These are phyloP conservation scores for Cyclocybe aegerita DNA, from an alignment of 768 basidiomycete genomes.

Conservation along the genomic window DNA sequence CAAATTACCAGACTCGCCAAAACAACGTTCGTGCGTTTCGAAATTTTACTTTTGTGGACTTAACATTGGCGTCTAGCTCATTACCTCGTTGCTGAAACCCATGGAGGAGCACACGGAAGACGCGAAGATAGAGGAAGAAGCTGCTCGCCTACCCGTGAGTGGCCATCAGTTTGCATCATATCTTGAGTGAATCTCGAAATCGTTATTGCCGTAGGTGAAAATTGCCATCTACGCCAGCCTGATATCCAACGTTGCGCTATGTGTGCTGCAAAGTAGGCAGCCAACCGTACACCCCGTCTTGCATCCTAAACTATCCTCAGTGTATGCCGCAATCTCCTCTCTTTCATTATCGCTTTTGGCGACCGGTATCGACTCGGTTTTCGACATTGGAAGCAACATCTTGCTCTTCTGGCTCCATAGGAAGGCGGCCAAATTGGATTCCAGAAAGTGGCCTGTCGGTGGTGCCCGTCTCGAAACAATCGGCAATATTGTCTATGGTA, in stretches of 20 bases:
- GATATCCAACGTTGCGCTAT: constrained; percentile 71
- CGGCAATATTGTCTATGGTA: constrained; percentile 85
- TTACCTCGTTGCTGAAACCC: constrained; percentile 83
- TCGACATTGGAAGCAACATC: constrained; percentile 81
- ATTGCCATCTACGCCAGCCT: constrained; percentile 87
- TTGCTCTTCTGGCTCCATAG: constrained; percentile 79
- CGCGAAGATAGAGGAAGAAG: constrained; percentile 68
- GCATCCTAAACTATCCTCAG: constrained; percentile 33
- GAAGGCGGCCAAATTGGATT: constrained; percentile 69
- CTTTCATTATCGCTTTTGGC: constrained; percentile 84
- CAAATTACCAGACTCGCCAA: constrained; percentile 66
- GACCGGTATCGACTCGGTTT: constrained; percentile 85
- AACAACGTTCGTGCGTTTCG: constrained; percentile 50
- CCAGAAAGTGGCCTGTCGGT: constrained; percentile 89
- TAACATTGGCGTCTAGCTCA: constrained; percentile 55
- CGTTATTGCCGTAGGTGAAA: constrained; percentile 56
- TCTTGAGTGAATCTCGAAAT: constrained; percentile 2
- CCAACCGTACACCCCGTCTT: not conserved
- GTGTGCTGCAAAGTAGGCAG: constrained; percentile 64
- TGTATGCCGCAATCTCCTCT: constrained; percentile 90
- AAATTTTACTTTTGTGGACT: constrained; percentile 2
- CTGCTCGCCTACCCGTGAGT: constrained; percentile 64
- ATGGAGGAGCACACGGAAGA: constrained; percentile 89
- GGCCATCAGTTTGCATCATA: not conserved
- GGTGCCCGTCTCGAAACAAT: constrained; percentile 90